Conservation (phyloP, 768 basidiomycete genomes). For the Collybia sordida region DNA sequence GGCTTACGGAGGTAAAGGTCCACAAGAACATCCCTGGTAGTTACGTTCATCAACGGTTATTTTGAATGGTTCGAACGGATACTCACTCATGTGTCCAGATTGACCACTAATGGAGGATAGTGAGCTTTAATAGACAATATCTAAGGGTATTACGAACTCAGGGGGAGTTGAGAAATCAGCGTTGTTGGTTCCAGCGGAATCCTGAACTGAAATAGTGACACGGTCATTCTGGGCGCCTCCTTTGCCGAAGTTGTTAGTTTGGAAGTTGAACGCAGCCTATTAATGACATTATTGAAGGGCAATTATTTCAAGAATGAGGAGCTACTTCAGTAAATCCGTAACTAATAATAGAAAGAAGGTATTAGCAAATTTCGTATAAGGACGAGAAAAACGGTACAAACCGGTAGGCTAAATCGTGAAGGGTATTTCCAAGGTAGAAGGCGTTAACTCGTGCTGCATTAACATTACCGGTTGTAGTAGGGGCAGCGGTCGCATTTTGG, state of each 20-base stretch:
- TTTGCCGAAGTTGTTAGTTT: constrained; percentile 49
- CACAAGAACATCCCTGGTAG: constrained; percentile 36
- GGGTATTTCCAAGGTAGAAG: constrained; percentile 61
- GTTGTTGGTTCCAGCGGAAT: constrained; percentile 39
- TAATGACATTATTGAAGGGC: constrained; percentile 40
- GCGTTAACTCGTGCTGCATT: constrained; percentile 52
- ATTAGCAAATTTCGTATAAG: neutral
- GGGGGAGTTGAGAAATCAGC: constrained; percentile 38
- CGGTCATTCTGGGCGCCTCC: constrained; percentile 48
- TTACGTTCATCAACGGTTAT: neutral
- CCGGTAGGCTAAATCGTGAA: constrained; percentile 50
- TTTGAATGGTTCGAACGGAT: no score
- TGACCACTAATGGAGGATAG: constrained; percentile 18
- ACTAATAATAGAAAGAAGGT: neutral
- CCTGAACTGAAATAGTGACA: constrained; percentile 49
- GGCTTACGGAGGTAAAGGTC: constrained; percentile 24
- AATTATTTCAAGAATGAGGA: neutral
- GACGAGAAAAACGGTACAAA: constrained; percentile 24
- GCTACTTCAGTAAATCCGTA: constrained; percentile 53
- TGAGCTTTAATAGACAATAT: neutral
- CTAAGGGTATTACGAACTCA: constrained; percentile 24
- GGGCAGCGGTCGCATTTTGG: constrained; percentile 30
- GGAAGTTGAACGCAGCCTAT: constrained; percentile 36
- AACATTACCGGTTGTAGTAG: constrained; percentile 39
- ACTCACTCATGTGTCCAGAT: constrained; percentile 36